Conservation (phyloP, 257 asterid species). For the Plantago major region DNA sequence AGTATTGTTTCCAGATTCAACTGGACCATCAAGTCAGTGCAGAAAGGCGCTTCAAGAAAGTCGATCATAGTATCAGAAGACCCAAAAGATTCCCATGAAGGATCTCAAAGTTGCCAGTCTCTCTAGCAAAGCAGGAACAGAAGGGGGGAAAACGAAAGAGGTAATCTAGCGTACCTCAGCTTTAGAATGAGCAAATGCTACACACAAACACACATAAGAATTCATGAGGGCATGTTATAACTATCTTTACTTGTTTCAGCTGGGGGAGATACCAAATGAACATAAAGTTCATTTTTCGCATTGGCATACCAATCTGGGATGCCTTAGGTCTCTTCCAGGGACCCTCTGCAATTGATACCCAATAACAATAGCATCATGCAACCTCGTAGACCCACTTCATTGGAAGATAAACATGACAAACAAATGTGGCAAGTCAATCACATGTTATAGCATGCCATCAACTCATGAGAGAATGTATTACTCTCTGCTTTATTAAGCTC, state of each 20-base stretch:
- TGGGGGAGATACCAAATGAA: slow-evolving; percentile 82
- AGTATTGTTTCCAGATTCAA: slow-evolving; percentile 48
- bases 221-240: slow-evolving; percentile 44
- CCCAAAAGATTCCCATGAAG: slow-evolving; percentile 91
- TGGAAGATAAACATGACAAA: slow-evolving; percentile 21
- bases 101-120: slow-evolving; percentile 61
- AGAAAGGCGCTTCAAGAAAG: slow-evolving; percentile 79
- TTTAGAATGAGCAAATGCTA: too few relatives aligned
- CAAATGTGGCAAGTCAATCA: neutral
- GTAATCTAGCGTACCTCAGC: too few relatives aligned
- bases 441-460: slow-evolving; percentile 10
- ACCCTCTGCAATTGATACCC: slow-evolving; percentile 90
- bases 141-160: too few relatives aligned
- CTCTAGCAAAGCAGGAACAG: slow-evolving; percentile 46
- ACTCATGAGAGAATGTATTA: neutral
- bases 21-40: slow-evolving; percentile 50
- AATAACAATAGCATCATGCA: slow-evolving; percentile 96
- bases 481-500: too few relatives aligned
- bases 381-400: slow-evolving; percentile 91
- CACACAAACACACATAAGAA: too few relatives aligned
- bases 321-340: slow-evolving; percentile 90
- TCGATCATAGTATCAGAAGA: slow-evolving; percentile 79
- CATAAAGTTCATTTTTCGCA: slow-evolving; percentile 89
- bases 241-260: slow-evolving; percentile 41
- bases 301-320: slow-evolving; percentile 98